Percentiles rank a stretch among this genome's conserved stretches.
Conservation (phyloP, 2,329 filamentous ascomycete genomes). For the Cadophora sp. region DNA sequence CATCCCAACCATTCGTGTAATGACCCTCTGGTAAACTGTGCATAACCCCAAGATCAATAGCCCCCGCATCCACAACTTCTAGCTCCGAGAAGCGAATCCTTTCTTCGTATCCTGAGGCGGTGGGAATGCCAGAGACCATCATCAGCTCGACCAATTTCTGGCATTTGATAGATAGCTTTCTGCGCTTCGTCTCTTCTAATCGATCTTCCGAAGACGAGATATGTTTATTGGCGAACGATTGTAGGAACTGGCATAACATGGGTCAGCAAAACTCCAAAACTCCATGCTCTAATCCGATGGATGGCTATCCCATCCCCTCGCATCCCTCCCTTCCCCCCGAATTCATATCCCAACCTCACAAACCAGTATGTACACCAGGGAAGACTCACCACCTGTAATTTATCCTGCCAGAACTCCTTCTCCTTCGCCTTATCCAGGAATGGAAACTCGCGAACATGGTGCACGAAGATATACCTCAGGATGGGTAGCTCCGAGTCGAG, state of each 20-base stretch:
- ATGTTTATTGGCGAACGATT: constrained; percentile 96
- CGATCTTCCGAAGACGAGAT: constrained; percentile 97
- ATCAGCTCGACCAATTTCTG: constrained; percentile 97
- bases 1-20: constrained; percentile 93
- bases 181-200: constrained; percentile 92
- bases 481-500: constrained; percentile 94
- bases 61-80: constrained; percentile 92
- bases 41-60: constrained; percentile 88
- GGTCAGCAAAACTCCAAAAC: constrained; percentile 21
- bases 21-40: constrained; percentile 90
- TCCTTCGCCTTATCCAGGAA: constrained; percentile 96
- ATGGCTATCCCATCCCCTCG: neutral
- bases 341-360: neutral
- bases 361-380: neutral
- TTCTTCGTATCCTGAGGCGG: constrained; percentile 96
- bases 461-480: constrained; percentile 94
- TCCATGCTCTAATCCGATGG: constrained; percentile 9
- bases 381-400: constrained; percentile 82
- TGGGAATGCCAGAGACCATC: constrained; percentile 98
- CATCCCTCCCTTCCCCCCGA: neutral
- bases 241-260: constrained; percentile 72
- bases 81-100: constrained; percentile 96
- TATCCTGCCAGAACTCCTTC: constrained; percentile 99
- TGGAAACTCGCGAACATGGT: constrained; percentile 97
- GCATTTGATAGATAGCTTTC: constrained; percentile 90